Conservation (phyloP, 306 rosid species). For the Quercus bicolor region DNA sequence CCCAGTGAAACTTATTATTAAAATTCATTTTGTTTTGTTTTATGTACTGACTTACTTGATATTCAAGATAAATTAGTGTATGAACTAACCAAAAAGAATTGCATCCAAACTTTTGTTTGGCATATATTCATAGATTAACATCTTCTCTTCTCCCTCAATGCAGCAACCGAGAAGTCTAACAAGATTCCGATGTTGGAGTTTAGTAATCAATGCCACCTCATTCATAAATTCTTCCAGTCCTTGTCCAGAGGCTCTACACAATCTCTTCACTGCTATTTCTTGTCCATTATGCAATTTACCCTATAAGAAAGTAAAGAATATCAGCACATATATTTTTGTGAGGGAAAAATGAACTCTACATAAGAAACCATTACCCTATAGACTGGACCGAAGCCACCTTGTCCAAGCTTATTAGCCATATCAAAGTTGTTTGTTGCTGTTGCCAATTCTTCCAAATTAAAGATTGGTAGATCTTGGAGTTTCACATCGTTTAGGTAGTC, state of each 20-base stretch:
- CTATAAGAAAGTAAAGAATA: background rate
- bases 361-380: background rate
- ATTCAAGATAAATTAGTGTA: no score
- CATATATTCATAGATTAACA: no score
- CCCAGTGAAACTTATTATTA: no score
- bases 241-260: background rate
- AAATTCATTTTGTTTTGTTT: no score
- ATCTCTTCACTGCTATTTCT: slow-evolving; percentile 9
- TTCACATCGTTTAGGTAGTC: background rate
- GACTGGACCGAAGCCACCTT: background rate
- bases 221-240: slow-evolving; percentile 2
- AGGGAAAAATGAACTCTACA: background rate
- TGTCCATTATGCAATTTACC: background rate
- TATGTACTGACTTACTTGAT: no score
- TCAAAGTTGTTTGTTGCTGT: background rate
- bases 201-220: slow-evolving; percentile 2
- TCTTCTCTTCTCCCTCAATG: no score
- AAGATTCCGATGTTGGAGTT: no score
- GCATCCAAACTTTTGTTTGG: no score
- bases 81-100: no score
- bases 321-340: background rate
- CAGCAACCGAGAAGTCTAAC: no score
- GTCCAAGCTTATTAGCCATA: background rate
- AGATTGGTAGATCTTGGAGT: background rate
- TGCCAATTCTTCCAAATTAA: background rate